Evolutionary conservation across 2,329 filamentous ascomycete species (phyloP).

Genomic region (Phoma herbarum): DNA sequence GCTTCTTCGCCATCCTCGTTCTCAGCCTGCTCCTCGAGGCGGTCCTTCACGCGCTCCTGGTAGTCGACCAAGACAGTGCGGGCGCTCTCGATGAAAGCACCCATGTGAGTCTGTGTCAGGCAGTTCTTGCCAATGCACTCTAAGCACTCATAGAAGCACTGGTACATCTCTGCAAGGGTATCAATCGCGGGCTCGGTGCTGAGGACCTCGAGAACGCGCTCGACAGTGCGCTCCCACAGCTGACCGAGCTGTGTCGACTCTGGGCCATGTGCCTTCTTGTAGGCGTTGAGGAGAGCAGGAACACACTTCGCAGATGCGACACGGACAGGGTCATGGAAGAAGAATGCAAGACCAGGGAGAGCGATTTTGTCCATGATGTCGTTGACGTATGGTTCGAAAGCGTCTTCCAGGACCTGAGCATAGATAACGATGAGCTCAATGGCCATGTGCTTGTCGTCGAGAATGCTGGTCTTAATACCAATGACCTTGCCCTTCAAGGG

Average conservation of each 20-base stretch:
- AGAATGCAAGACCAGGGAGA: slow-evolving; percentile 92
- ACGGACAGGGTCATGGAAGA: slow-evolving; percentile 97
- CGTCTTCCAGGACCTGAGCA: slow-evolving; percentile 90
- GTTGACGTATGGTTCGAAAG: slow-evolving; percentile 89
- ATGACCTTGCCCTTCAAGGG: slow-evolving; percentile 98
- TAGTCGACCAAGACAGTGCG: slow-evolving; percentile 91
- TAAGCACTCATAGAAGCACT: slow-evolving; percentile 98
- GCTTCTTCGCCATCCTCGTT: slow-evolving; percentile 91
- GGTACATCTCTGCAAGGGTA: slow-evolving; percentile 97
- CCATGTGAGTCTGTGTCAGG: slow-evolving; percentile 80
- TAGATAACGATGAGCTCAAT: slow-evolving; percentile 98
- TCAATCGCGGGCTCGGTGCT: slow-evolving; percentile 95
- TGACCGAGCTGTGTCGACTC: slow-evolving; percentile 80
- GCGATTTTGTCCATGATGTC: slow-evolving; percentile 98
- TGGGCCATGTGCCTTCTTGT: slow-evolving; percentile 88
- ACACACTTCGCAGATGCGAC: slow-evolving; percentile 95
- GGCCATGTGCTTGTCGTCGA: slow-evolving; percentile 99
- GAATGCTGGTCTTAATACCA: slow-evolving; percentile 93
- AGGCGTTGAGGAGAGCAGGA: slow-evolving; percentile 89
- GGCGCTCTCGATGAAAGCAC: slow-evolving; percentile 85
- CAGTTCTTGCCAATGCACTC: slow-evolving; percentile 91
- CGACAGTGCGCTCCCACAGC: slow-evolving; percentile 85
- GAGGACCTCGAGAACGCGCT: slow-evolving; percentile 91
- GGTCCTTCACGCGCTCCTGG: slow-evolving; percentile 82
- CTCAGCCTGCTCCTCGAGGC: slow-evolving; percentile 84